These are phyloP conservation scores for Suillus ampliporus DNA, from an alignment of 768 basidiomycete species.

Conservation along the genomic window DNA sequence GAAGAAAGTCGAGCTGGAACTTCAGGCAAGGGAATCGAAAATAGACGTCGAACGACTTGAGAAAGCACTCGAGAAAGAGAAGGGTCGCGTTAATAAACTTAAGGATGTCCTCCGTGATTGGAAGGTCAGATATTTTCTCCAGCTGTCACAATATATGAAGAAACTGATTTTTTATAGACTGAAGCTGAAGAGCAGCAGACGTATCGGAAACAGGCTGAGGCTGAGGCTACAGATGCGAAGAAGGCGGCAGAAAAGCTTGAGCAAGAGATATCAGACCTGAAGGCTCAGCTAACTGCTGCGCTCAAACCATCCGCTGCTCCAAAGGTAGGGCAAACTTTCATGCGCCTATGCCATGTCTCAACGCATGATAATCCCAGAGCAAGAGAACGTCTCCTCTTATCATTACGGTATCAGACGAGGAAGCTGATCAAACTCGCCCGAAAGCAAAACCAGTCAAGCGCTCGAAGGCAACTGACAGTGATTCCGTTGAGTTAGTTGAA, in stretches of 20 bases:
- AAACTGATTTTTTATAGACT: conserved; percentile 35
- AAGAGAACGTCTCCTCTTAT: conserved; percentile 3
- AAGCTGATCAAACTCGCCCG: conserved; percentile 24
- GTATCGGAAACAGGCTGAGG: conserved; percentile 42
- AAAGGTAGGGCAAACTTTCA: not conserved
- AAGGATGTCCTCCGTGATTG: conserved; percentile 49
- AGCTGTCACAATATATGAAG: conserved; percentile 1
- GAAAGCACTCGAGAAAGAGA: conserved; percentile 42
- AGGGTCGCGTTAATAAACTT: conserved; percentile 46
- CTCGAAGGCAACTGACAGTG: conserved; percentile 32
- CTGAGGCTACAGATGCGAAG: conserved; percentile 40
- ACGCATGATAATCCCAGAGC: conserved; percentile 9
- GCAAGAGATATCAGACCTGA: conserved; percentile 51
- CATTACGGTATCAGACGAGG: not conserved
- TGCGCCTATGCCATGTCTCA: not conserved
- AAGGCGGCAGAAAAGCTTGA: conserved; percentile 32
- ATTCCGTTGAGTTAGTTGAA: conserved; percentile 35
- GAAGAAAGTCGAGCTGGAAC: conserved; percentile 60
- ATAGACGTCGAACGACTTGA: conserved; percentile 36
- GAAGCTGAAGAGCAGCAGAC: conserved; percentile 43
- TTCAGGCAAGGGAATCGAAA: conserved; percentile 54
- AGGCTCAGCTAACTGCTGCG: conserved; percentile 48
- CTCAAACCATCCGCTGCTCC: conserved; percentile 24
- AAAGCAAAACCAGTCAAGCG: conserved; percentile 26
- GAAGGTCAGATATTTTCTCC: conserved; percentile 44